A percentile compares a stretch with the other conserved stretches of the same genome.
Conservation (phyloP, 1,139 yeast species). For the Yamadazyma dendronema region DNA sequence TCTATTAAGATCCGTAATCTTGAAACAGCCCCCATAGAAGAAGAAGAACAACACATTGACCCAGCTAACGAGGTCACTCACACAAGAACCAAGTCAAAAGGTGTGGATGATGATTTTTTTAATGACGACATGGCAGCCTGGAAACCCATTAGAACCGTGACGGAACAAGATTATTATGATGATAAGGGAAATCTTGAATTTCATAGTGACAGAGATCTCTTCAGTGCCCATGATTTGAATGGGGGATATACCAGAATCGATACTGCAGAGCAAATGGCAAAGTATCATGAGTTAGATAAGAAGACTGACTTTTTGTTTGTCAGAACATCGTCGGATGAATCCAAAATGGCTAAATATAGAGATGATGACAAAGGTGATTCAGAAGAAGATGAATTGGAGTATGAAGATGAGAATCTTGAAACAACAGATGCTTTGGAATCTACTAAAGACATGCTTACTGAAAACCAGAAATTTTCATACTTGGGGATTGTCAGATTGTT, state of each 20-base stretch:
- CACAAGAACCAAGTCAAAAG: not conserved
- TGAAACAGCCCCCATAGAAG: constrained; percentile 2
- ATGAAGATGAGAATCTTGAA: constrained; percentile 43
- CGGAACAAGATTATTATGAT: constrained; percentile 51
- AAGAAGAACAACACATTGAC: no score
- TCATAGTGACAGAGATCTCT: constrained; percentile 21
- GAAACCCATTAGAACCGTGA: constrained; percentile 53
- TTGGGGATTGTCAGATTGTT: constrained; percentile 80
- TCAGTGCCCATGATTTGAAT: constrained; percentile 22
- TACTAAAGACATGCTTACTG: constrained; percentile 79
- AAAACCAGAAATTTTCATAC: constrained; percentile 87
- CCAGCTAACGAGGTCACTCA: no score
- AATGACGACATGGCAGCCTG: constrained; percentile 35
- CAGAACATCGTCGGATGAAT: constrained; percentile 14
- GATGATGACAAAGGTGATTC: constrained; percentile 20
- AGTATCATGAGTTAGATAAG: constrained; percentile 69
- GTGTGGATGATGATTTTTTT: constrained; percentile 41
- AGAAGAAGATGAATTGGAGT: constrained; percentile 12
- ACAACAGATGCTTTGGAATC: constrained; percentile 66
- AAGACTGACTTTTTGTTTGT: constrained; percentile 79
- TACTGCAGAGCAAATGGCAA: constrained; percentile 81
- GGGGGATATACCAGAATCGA: constrained; percentile 87
- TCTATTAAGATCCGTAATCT: constrained; percentile 1
- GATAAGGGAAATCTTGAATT: constrained; percentile 51
- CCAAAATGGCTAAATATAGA: constrained; percentile 15